These are phyloP conservation scores for Cryptococcus wingfieldii DNA, from an alignment of 1,284 basidiomycete genomes.

Conservation along the genomic window DNA sequence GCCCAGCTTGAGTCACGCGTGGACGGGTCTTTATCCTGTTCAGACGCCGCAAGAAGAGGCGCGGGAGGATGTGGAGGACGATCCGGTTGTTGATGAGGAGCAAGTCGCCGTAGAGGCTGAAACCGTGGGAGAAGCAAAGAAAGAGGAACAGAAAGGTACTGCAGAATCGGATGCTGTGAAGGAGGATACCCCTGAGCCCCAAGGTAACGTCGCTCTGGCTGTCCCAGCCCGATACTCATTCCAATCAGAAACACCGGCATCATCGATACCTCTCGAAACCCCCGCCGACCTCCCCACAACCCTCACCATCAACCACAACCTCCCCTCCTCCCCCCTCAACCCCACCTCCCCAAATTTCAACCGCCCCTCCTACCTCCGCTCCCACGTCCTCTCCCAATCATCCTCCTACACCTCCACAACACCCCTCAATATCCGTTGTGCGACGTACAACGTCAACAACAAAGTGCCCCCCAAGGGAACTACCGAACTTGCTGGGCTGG, in stretches of 20 bases:
- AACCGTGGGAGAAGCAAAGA: too few relatives aligned
- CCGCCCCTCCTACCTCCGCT: constrained; percentile 28
- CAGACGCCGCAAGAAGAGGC: constrained; percentile 1
- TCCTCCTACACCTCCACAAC: constrained; percentile 27
- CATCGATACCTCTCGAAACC: neutral
- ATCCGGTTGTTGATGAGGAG: neutral
- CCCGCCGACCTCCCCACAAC: neutral
- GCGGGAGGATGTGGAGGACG: neutral
- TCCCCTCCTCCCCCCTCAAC: constrained; percentile 23
- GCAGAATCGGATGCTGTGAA: neutral
- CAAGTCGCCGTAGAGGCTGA: neutral
- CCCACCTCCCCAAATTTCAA: constrained; percentile 31
- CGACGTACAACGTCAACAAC: constrained; percentile 46
- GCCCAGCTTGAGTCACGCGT: constrained; percentile 18
- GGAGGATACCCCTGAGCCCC: too few relatives aligned
- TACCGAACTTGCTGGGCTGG: constrained; percentile 23
- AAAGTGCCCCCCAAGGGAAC: constrained; percentile 37
- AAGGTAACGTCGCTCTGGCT: neutral
- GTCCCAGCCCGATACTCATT: neutral
- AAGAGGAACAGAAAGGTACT: too few relatives aligned
- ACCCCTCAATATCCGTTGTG: constrained; percentile 29
- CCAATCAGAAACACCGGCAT: too few relatives aligned
- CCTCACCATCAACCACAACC: neutral
- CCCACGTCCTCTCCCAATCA: constrained; percentile 28
- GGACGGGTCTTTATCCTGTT: constrained; percentile 34